phyloP scores from a whole-genome alignment of 2,329 filamentous ascomycete species.

The Karstenula rhodostoma region DNA sequence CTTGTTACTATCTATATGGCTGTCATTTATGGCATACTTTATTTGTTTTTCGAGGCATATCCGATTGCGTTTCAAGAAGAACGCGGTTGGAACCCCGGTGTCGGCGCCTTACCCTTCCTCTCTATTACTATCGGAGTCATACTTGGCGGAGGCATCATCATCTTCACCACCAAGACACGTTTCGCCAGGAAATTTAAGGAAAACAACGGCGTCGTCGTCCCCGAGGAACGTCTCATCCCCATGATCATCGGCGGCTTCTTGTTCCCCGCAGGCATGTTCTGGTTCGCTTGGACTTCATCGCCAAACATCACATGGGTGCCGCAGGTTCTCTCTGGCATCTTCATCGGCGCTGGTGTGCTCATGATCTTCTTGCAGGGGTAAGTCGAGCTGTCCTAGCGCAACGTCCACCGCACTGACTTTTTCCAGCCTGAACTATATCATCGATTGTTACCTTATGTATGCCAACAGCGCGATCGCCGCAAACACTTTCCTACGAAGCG shows the following conservation, averaged over 20 bases:
- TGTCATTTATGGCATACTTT: slow-evolving; percentile 54
- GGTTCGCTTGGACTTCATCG: slow-evolving; percentile 62
- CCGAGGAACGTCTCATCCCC: slow-evolving; percentile 57
- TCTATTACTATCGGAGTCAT: slow-evolving; percentile 29
- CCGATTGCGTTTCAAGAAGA: slow-evolving; percentile 53
- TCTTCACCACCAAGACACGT: slow-evolving; percentile 45
- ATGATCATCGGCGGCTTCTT: slow-evolving; percentile 63
- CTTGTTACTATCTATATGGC: slow-evolving; percentile 41
- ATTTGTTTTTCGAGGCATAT: slow-evolving; percentile 59
- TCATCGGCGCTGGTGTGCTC: slow-evolving; percentile 55
- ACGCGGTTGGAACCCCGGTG: slow-evolving; percentile 45
- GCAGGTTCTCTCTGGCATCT: slow-evolving; percentile 52
- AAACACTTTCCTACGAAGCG: slow-evolving; percentile 31
- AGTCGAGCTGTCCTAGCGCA: no score
- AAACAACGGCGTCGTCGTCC: slow-evolving; percentile 44
- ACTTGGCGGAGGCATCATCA: slow-evolving; percentile 33
- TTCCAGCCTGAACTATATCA: slow-evolving; percentile 51
- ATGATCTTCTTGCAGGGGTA: slow-evolving; percentile 55
- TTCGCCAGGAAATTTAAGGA: slow-evolving; percentile 40
- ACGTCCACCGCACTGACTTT: no score
- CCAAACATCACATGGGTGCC: slow-evolving; percentile 53
- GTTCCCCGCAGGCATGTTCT: slow-evolving; percentile 59
- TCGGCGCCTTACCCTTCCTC: slow-evolving; percentile 49
- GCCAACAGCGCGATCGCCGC: slow-evolving; percentile 39
- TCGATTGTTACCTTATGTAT: slow-evolving; percentile 54